phyloP scores from a whole-genome alignment of 345 rosid genomes.

The Eutrema heterophyllum region DNA sequence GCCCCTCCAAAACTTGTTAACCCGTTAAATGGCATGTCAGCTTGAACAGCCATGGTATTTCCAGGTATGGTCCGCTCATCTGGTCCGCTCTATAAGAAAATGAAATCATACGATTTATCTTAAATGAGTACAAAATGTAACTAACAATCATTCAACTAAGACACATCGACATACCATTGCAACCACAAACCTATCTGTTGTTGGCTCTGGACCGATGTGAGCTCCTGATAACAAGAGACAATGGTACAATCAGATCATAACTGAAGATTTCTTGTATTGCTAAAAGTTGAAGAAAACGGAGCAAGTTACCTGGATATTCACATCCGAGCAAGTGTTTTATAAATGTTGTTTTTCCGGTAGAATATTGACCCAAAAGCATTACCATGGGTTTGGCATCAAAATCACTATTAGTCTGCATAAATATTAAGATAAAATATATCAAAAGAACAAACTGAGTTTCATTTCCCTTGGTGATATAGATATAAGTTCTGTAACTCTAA shows the following conservation, averaged over 20 bases:
- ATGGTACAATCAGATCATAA: conserved; percentile 3
- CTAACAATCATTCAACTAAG: not conserved
- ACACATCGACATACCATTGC: conserved; percentile 59
- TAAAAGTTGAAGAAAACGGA: not conserved
- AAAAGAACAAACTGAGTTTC: not conserved
- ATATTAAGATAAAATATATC: conserved; percentile 9
- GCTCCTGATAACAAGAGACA: conserved; percentile 53
- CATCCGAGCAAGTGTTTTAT: conserved; percentile 80
- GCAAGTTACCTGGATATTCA: conserved; percentile 68
- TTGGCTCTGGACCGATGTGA: conserved; percentile 98
- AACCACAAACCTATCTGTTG: conserved; percentile 97
- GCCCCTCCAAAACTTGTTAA: conserved; percentile 87
- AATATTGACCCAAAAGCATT: conserved; percentile 95
- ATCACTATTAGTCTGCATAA: conserved; percentile 69
- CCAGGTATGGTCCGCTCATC: conserved; percentile 84
- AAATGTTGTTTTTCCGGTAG: conserved; percentile 96
- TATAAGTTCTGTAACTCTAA: not conserved
- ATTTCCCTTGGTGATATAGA: not conserved
- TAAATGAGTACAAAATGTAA: not conserved
- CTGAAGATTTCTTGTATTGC: not conserved
- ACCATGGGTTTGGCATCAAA: conserved; percentile 98
- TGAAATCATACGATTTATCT: not conserved
- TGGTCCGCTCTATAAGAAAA: conserved; percentile 55
- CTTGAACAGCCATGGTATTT: conserved; percentile 87
- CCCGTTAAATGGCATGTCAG: conserved; percentile 83